Evolutionary conservation across 2,329 filamentous ascomycete species (phyloP).

Genomic region (Cordyceps fumosorosea): DNA sequence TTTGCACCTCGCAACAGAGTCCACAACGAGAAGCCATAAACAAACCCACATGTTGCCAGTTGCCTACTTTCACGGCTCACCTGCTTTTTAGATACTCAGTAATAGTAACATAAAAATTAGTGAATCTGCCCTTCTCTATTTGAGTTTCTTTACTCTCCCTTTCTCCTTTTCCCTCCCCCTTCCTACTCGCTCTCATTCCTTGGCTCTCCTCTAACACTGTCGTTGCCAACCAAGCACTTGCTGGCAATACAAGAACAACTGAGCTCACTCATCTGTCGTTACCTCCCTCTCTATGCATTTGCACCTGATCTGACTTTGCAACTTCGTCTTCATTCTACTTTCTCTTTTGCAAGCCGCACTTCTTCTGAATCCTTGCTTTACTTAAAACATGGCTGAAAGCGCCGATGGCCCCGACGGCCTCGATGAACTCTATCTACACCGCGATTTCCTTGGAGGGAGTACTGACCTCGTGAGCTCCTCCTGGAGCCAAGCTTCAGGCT

Average conservation of each 20-base stretch:
- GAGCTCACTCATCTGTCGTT: not conserved
- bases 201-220: not conserved
- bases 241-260: not conserved
- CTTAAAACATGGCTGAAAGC: not conserved
- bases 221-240: not conserved
- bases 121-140: not conserved
- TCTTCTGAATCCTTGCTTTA: too few species aligned
- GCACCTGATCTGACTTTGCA: too few species aligned
- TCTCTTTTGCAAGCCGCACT: too few species aligned
- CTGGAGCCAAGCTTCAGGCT: too few species aligned
- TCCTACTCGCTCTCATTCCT: not conserved
- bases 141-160: not conserved
- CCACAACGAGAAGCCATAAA: not conserved
- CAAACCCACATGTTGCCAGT: not conserved
- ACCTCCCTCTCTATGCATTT: not conserved
- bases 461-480: not conserved
- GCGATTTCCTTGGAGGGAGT: not conserved
- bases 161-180: not conserved
- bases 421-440: not conserved
- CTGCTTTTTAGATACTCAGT: not conserved
- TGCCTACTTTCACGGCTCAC: not conserved
- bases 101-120: not conserved
- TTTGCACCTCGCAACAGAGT: slow-evolving; percentile 2
- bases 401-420: not conserved
- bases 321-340: too few species aligned